phyloP scores from a whole-genome alignment of 2,329 filamentous ascomycete species.

The Acrodontium crateriforme region DNA sequence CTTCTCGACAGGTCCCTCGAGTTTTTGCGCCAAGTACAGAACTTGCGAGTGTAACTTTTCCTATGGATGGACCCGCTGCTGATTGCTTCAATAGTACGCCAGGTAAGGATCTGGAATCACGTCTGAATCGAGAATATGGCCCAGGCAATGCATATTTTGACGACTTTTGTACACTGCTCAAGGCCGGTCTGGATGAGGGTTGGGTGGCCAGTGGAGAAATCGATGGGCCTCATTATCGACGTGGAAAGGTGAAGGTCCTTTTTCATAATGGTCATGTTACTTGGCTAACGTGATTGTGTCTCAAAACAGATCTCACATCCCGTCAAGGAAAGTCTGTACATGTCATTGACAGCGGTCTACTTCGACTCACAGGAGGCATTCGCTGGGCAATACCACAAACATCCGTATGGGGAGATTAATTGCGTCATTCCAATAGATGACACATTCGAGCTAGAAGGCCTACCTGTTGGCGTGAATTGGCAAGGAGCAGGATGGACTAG shows the following conservation, averaged over 20 bases:
- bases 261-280: background rate
- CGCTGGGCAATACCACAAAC: constrained; percentile 35
- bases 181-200: constrained; percentile 23
- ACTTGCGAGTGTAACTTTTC: constrained; percentile 7
- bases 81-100: no score
- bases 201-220: constrained; percentile 24
- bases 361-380: constrained; percentile 40
- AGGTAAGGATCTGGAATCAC: constrained; percentile 22
- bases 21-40: constrained; percentile 13
- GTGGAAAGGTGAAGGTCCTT: constrained; percentile 29
- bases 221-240: constrained; percentile 32
- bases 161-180: constrained; percentile 21
- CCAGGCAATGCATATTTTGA: constrained; percentile 24
- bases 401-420: constrained; percentile 21
- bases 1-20: constrained; percentile 10
- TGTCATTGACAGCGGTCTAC: constrained; percentile 45
- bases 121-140: constrained; percentile 23
- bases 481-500: constrained; percentile 43
- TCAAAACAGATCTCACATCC: constrained; percentile 26
- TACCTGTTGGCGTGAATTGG: constrained; percentile 36
- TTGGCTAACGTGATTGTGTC: background rate
- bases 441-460: constrained; percentile 38
- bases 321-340: constrained; percentile 33
- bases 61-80: no score
- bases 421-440: constrained; percentile 30